A percentile compares a stretch with the other conserved stretches of the same genome.
Evolutionary conservation across 805 yeast species (phyloP).

Genomic region (Yarrowia divulgata): DNA sequence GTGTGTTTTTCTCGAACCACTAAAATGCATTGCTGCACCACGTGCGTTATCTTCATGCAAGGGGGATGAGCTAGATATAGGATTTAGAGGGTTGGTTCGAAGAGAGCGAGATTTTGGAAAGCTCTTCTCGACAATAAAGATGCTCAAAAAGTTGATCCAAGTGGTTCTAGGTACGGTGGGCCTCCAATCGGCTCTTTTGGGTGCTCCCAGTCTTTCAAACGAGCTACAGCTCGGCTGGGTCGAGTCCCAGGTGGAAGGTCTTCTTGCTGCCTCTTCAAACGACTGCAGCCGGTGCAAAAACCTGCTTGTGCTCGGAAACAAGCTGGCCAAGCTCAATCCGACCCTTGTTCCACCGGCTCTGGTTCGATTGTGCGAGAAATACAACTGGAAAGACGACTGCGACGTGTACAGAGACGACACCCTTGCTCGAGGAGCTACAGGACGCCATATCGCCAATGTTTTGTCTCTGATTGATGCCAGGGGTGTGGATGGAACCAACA

Average conservation of each 20-base stretch:
- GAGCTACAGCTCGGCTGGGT: slow-evolving; percentile 6
- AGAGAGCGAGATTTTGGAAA: no score
- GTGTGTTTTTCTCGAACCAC: neutral
- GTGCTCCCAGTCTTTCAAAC: neutral
- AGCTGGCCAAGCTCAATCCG: neutral
- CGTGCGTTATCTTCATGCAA: slow-evolving; percentile 30
- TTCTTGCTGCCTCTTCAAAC: neutral
- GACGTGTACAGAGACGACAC: slow-evolving; percentile 20
- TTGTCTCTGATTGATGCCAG: slow-evolving; percentile 59
- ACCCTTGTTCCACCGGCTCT: neutral
- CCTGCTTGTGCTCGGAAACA: slow-evolving; percentile 3
- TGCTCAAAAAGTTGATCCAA: slow-evolving; percentile 2
- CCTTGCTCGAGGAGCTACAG: slow-evolving; percentile 2
- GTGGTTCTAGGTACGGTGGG: slow-evolving; percentile 5
- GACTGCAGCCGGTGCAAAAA: slow-evolving; percentile 8
- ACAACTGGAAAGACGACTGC: slow-evolving; percentile 23
- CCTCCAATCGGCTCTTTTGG: neutral
- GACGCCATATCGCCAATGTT: slow-evolving; percentile 57
- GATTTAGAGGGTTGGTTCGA: neutral
- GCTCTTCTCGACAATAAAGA: neutral
- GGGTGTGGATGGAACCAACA: slow-evolving; percentile 64
- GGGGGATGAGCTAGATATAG: slow-evolving; percentile 20
- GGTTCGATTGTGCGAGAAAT: slow-evolving; percentile 5
- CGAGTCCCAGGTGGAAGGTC: neutral
- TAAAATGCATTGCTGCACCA: slow-evolving; percentile 4